Conservation (phyloP, 345 rosid species). For the Rhodamnia rubescens region DNA sequence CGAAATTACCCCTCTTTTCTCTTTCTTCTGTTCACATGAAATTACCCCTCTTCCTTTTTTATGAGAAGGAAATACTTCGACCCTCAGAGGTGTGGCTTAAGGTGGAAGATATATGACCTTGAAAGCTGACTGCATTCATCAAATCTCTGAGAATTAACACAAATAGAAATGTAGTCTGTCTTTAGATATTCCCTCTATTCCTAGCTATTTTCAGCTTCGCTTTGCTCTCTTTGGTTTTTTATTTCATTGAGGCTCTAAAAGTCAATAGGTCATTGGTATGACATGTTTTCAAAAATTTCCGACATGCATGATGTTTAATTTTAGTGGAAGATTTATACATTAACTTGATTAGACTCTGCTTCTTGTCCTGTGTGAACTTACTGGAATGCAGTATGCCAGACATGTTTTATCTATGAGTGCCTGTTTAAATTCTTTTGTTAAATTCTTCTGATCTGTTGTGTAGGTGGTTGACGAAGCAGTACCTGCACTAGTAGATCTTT, state of each 20-base stretch:
- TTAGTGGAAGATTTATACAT: not conserved
- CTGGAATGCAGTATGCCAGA: not conserved
- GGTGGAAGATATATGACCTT: not conserved
- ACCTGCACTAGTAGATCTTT: constrained; percentile 78
- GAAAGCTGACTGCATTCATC: not conserved
- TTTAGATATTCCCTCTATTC: not conserved
- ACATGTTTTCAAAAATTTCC: not conserved
- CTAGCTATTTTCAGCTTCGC: not conserved
- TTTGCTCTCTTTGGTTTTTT: not conserved
- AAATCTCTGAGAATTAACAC: not conserved
- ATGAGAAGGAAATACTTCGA: not conserved
- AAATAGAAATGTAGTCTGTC: not conserved
- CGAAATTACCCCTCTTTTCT: not conserved
- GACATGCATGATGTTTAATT: not conserved
- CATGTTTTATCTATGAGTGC: not conserved
- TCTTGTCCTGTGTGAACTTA: not conserved
- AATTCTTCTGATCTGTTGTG: not conserved
- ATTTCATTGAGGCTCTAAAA: not conserved
- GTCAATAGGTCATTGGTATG: not conserved
- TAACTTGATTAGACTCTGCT: not conserved
- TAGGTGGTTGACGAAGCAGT: constrained; percentile 71
- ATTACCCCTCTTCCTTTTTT: not conserved
- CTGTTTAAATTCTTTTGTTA: not conserved
- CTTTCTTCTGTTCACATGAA: not conserved
- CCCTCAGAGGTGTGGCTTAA: not conserved